phyloP scores from a whole-genome alignment of 352 stramenopile genomes.

The Peronosclerospora sorghi region DNA sequence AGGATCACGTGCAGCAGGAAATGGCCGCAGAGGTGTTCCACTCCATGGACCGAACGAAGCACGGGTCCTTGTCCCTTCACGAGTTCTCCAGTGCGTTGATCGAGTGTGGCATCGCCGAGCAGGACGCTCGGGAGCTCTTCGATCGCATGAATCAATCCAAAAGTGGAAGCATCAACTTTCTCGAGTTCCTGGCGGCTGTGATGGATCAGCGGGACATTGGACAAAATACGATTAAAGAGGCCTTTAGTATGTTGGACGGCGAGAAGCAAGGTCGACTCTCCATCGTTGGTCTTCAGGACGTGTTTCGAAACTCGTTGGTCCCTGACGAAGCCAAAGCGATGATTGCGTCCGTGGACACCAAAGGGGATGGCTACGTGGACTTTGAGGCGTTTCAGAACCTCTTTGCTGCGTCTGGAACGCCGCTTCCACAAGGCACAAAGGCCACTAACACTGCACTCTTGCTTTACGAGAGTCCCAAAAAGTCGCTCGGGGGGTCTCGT shows the following conservation, averaged over 20 bases:
- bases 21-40: conserved; percentile 78
- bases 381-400: conserved; percentile 87
- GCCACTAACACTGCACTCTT: conserved; percentile 3
- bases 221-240: conserved; percentile 88
- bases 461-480: neutral
- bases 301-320: conserved; percentile 85
- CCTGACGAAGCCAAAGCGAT: conserved; percentile 84
- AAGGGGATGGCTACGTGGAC: conserved; percentile 72
- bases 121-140: conserved; percentile 75
- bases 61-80: conserved; percentile 81
- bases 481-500: conserved; percentile 11
- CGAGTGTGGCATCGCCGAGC: conserved; percentile 64
- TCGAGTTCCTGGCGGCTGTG: conserved; percentile 92
- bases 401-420: conserved; percentile 28
- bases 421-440: conserved; percentile 30
- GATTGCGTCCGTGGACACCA: conserved; percentile 78
- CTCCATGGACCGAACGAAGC: conserved; percentile 79
- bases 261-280: conserved; percentile 88
- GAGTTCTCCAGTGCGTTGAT: conserved; percentile 90
- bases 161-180: conserved; percentile 86
- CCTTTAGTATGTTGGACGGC: conserved; percentile 82
- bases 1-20: conserved; percentile 62
- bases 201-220: conserved; percentile 84
- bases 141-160: conserved; percentile 72
- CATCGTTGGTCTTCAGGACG: conserved; percentile 77